phyloP scores from a whole-genome alignment of 148 eudicot genomes.

The Arctostaphylos glauca region DNA sequence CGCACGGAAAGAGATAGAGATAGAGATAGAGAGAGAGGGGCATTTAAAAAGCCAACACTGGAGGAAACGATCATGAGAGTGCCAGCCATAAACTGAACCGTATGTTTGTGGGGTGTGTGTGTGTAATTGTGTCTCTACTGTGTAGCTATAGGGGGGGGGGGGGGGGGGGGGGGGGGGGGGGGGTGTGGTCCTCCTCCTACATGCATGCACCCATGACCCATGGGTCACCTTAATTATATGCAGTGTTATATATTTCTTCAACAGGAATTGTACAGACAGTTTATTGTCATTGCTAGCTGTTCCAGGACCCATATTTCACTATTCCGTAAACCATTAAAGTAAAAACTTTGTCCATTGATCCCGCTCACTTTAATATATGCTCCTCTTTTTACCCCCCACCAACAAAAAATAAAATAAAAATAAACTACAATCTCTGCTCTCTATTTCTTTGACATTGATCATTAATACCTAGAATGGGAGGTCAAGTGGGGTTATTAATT shows the following conservation, averaged over 20 bases:
- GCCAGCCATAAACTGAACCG: not conserved
- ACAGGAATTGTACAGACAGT: too few species aligned
- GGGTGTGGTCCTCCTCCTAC: not conserved
- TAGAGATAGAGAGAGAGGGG: not conserved
- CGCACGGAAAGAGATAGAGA: not conserved
- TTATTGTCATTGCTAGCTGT: too few species aligned
- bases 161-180: not conserved
- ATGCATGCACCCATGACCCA: not conserved
- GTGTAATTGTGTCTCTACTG: constrained; percentile 4
- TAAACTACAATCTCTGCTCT: too few species aligned
- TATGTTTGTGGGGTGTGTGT: constrained; percentile 4
- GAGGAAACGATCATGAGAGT: not conserved
- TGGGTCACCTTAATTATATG: not conserved
- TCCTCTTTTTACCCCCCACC: too few species aligned
- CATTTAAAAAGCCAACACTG: not conserved
- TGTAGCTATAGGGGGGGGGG: not conserved
- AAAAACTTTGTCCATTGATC: not conserved
- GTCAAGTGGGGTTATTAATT: too few species aligned
- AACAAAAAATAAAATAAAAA: too few species aligned
- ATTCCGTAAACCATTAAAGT: not conserved
- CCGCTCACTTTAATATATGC: too few species aligned
- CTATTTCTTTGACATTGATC: too few species aligned
- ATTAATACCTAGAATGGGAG: too few species aligned
- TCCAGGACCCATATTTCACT: not conserved
- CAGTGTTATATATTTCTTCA: too few species aligned